These are phyloP conservation scores for Termitomyces sp. DNA, from an alignment of 768 basidiomycete genomes.

Conservation along the genomic window DNA sequence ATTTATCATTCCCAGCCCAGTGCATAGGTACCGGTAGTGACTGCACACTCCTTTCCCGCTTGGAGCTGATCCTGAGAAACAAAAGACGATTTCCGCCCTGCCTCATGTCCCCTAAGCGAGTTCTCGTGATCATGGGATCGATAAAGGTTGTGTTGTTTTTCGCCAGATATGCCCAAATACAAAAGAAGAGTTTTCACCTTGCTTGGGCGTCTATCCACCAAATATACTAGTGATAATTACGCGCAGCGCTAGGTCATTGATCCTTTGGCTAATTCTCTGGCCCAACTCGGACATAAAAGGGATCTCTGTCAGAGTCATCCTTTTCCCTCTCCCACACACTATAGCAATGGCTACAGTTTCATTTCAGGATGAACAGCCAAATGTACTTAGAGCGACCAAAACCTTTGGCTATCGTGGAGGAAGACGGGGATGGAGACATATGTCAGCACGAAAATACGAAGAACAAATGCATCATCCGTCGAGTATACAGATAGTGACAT, in stretches of 20 bases:
- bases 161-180: neutral
- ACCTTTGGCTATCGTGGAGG: slow-evolving; percentile 36
- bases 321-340: neutral
- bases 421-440: slow-evolving; percentile 42
- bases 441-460: slow-evolving; percentile 28
- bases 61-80: neutral
- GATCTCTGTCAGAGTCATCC: neutral
- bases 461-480: slow-evolving; percentile 20
- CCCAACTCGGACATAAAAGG: neutral
- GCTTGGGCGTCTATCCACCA: neutral
- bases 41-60: neutral
- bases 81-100: slow-evolving; percentile 3
- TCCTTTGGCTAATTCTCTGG: neutral
- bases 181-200: neutral
- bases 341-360: slow-evolving; percentile 5
- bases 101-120: slow-evolving; percentile 26
- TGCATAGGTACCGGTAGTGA: neutral
- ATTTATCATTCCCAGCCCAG: neutral
- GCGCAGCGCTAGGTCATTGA: neutral
- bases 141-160: slow-evolving; percentile 8
- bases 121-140: slow-evolving; percentile 24
- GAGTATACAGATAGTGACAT: slow-evolving; percentile 55
- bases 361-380: slow-evolving; percentile 19
- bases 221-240: slow-evolving; percentile 1
- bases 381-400: slow-evolving; percentile 23